Evolutionary conservation across 202 grass and related monocot species (phyloP), one percentile per base, ranked within the genome.

Genomic region (Elaeis oleifera): DNA sequence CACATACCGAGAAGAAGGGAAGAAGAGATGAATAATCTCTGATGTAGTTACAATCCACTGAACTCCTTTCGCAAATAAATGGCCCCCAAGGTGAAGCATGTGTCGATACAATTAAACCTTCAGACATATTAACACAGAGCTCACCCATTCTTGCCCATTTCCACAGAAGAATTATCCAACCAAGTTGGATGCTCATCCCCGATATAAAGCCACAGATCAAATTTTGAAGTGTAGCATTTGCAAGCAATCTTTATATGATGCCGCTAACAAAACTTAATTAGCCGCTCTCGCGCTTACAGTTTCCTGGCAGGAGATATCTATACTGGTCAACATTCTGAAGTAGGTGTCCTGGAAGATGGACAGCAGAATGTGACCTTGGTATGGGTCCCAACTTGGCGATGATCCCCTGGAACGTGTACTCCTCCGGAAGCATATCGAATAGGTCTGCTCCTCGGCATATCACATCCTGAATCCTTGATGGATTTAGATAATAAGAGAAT

Each of bases 121-220:
- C 32, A 39, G 4, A 39, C 32, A 39, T 39, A 39, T 39, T 9
- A 39, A 9, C 32, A 39, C 32, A 65, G 26, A 73, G 75, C 67
- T 57, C 70, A 73, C 48, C 68, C 58, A 50, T 63, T 3, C 36
- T 63, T 23, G 20, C 44, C 57, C 58, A 72, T 16, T 39, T 39
- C 63, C 53, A 6, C 29, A 71, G 79, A 54, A 52, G 36, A 63
- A 56, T 66, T 59, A 53, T 70, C 76, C 68, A 65, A 67, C 72
- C 79, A 67, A 75, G 78, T 68, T 65, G 83, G 79, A 54, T 54
- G 69, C 54, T 76, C 17, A 39, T 70, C 72, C 65, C 67, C 59
- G 22, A 56, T 73, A 70, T 71, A 79, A 70, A 44, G 3, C 66
- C 7, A 60, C 32, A 39, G 32, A 39, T 9, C 64, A 13, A 26